Conservation (phyloP, 2,329 filamentous ascomycete species). For the Curvularia verruculosa region DNA sequence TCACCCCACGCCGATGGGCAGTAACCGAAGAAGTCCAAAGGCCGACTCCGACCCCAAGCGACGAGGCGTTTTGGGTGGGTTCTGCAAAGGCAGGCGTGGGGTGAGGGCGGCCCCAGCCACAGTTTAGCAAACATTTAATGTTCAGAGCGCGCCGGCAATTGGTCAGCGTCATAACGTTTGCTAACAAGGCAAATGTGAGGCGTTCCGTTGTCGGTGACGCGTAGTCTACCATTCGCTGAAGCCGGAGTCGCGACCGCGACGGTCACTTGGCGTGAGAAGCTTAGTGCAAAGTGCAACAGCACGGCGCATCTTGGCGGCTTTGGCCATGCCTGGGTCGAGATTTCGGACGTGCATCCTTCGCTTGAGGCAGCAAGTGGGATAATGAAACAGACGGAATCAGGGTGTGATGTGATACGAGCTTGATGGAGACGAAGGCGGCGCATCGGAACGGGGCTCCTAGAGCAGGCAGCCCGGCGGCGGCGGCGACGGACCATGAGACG, state of each 20-base stretch:
- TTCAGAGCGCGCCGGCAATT: constrained; percentile 2
- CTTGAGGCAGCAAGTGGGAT: constrained; percentile 14
- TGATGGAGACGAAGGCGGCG: constrained; percentile 7
- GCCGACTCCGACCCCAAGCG: background rate
- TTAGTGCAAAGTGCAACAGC: constrained; percentile 9
- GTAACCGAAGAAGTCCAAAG: background rate
- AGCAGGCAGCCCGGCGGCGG: too few species aligned
- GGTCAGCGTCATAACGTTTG: constrained; percentile 6
- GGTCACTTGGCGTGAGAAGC: constrained; percentile 20
- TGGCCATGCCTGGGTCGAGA: constrained; percentile 20
- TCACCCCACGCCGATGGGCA: background rate
- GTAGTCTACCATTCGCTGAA: constrained; percentile 11
- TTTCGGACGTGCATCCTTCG: constrained; percentile 17
- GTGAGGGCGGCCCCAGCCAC: background rate
- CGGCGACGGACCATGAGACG: constrained; percentile 4
- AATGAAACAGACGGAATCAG: constrained; percentile 8
- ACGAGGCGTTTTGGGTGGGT: too few species aligned
- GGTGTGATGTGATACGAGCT: background rate
- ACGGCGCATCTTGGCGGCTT: constrained; percentile 18
- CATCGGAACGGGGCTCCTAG: constrained; percentile 16
- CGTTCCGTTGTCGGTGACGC: constrained; percentile 13
- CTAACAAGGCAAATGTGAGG: constrained; percentile 10
- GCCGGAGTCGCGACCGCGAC: constrained; percentile 15
- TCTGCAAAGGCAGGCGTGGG: background rate
- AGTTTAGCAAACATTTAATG: background rate